Evolutionary conservation across 129 eudicot genomes (phyloP).

Genomic region (Oenanthe sinensis): DNA sequence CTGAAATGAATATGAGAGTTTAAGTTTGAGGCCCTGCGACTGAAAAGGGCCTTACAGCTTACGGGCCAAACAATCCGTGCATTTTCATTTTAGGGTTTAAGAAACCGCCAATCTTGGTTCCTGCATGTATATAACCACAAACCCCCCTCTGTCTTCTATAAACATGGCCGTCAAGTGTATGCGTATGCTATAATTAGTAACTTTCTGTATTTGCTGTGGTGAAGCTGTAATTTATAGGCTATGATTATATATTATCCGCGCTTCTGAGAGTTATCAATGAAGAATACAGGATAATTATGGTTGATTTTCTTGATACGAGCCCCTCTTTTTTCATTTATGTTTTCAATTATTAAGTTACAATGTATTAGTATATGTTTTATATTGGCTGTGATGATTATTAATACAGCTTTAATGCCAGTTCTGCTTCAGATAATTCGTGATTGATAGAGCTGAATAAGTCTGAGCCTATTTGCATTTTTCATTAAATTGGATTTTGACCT

Average conservation of each 20-base stretch:
- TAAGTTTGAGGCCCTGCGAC: too few relatives aligned
- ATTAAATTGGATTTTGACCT: neutral
- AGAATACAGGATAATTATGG: conserved; percentile 49
- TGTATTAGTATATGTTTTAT: neutral
- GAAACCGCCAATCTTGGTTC: too few relatives aligned
- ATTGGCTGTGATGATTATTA: neutral
- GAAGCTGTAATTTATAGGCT: conserved; percentile 15
- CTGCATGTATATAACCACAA: too few relatives aligned
- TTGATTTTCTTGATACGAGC: conserved; percentile 98
- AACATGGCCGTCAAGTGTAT: too few relatives aligned
- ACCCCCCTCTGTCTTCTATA: too few relatives aligned
- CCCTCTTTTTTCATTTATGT: neutral
- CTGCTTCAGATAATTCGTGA: conserved; percentile 91
- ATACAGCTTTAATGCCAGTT: conserved; percentile 84
- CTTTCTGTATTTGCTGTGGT: too few relatives aligned
- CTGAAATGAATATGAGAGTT: too few relatives aligned
- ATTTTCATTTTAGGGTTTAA: too few relatives aligned
- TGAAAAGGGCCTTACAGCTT: too few relatives aligned
- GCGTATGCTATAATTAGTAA: too few relatives aligned
- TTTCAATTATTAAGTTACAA: neutral
- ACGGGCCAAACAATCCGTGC: too few relatives aligned
- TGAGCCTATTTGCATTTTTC: conserved; percentile 26
- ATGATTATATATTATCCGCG: conserved; percentile 81
- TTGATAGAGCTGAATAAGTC: conserved; percentile 66
- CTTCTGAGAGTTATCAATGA: conserved; percentile 72